These are phyloP conservation scores for Tetradesmus lagerheimii DNA, from an alignment of 139 green algal genomes.

Conservation along the genomic window DNA sequence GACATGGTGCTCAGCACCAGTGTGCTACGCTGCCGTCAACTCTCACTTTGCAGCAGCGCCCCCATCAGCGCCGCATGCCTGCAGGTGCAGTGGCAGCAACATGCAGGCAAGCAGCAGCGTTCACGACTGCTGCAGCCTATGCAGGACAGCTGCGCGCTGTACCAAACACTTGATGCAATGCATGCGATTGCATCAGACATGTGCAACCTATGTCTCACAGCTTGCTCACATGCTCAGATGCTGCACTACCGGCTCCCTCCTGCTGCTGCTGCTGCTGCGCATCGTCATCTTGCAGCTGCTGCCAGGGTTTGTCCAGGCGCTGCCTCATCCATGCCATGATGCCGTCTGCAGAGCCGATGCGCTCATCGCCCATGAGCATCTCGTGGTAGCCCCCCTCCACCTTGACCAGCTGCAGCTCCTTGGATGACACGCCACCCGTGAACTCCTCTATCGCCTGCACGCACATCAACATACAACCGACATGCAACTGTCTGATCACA, in stretches of 20 bases:
- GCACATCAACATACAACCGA: background rate
- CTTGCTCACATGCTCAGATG: background rate
- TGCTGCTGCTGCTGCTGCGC: slow-evolving; percentile 17
- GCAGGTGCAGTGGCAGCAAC: background rate
- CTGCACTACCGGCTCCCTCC: background rate
- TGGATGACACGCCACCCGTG: slow-evolving; percentile 33
- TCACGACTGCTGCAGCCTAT: background rate
- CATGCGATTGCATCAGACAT: background rate
- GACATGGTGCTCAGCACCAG: background rate
- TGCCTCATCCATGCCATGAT: slow-evolving; percentile 54
- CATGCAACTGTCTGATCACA: too few species aligned
- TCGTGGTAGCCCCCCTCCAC: slow-evolving; percentile 61
- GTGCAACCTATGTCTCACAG: background rate
- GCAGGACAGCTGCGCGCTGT: background rate
- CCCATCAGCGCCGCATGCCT: background rate
- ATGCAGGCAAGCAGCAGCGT: background rate
- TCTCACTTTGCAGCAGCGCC: background rate
- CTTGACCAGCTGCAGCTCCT: slow-evolving; percentile 39
- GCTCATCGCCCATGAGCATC: slow-evolving; percentile 61
- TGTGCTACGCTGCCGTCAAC: background rate
- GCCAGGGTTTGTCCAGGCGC: background rate
- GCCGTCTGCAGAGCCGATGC: slow-evolving; percentile 12
- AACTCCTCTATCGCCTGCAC: slow-evolving; percentile 47
- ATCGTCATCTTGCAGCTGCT: background rate
- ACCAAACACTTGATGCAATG: background rate